These are phyloP conservation scores for Fusarium brevicatenulatum DNA, from an alignment of 2,329 filamentous ascomycete species.

Conservation along the genomic window DNA sequence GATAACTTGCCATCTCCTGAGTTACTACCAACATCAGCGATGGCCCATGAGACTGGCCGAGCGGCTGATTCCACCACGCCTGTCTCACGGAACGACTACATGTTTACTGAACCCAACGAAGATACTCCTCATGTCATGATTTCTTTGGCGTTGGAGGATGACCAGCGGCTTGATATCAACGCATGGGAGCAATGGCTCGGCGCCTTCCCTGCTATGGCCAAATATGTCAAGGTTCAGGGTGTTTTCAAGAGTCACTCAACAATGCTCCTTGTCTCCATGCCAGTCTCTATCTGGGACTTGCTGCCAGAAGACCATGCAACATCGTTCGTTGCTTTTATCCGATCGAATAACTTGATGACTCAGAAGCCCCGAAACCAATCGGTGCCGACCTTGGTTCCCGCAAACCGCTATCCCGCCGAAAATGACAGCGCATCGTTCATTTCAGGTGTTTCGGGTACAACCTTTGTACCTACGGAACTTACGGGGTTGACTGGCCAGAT, in stretches of 20 bases:
- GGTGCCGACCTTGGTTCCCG: conserved; percentile 39
- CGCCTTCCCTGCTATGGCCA: conserved; percentile 66
- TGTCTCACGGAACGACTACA: conserved; percentile 39
- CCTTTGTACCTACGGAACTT: conserved; percentile 47
- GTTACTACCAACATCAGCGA: conserved; percentile 29
- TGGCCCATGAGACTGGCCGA: conserved; percentile 40
- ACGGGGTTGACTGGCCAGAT: conserved; percentile 32
- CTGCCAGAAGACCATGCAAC: conserved; percentile 67
- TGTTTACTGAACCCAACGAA: conserved; percentile 60
- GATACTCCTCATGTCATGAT: conserved; percentile 70
- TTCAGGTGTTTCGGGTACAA: conserved; percentile 49
- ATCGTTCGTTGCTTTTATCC: conserved; percentile 67
- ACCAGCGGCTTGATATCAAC: conserved; percentile 66
- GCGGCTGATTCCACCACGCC: conserved; percentile 38
- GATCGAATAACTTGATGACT: conserved; percentile 64
- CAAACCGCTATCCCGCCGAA: conserved; percentile 34
- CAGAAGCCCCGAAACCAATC: conserved; percentile 42
- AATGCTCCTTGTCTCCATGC: conserved; percentile 66
- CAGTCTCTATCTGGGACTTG: conserved; percentile 69
- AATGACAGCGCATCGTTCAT: conserved; percentile 46
- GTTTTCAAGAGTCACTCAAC: conserved; percentile 71
- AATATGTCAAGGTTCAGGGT: conserved; percentile 69
- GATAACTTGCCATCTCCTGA: conserved; percentile 42
- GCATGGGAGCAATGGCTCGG: conserved; percentile 68
- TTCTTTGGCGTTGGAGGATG: conserved; percentile 66